Evolutionary conservation across 1,284 basidiomycete genomes (phyloP).

Genomic region (Trichosporon faecale): DNA sequence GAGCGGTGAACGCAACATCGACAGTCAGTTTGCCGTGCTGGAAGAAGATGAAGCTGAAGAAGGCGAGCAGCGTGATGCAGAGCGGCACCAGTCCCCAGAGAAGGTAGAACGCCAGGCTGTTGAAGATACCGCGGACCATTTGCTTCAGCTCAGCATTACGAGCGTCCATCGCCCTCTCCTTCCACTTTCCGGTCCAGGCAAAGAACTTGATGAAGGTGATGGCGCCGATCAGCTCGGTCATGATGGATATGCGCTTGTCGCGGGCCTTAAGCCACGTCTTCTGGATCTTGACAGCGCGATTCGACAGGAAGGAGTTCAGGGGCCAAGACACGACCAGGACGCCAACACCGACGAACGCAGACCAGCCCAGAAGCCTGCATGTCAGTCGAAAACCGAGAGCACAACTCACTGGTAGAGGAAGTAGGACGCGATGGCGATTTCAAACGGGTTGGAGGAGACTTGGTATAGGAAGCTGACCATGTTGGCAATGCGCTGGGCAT

Average conservation of each 20-base stretch:
- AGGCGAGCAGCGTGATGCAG: conserved; percentile 48
- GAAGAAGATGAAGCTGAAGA: conserved; percentile 48
- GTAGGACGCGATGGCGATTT: conserved; percentile 68
- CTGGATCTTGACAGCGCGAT: conserved; percentile 60
- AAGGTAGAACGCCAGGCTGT: conserved; percentile 36
- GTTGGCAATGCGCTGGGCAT: conserved; percentile 40
- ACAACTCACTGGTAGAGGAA: conserved; percentile 72
- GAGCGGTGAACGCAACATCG: conserved; percentile 51
- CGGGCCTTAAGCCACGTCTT: conserved; percentile 68
- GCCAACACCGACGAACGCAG: conserved; percentile 80
- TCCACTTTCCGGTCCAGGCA: conserved; percentile 52
- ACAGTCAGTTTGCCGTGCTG: conserved; percentile 51
- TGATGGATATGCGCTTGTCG: conserved; percentile 77
- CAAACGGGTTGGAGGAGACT: conserved; percentile 70
- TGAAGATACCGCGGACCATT: conserved; percentile 38
- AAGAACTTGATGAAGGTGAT: conserved; percentile 51
- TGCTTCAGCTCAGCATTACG: conserved; percentile 45
- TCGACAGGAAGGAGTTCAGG: conserved; percentile 46
- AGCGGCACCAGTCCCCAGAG: conserved; percentile 47
- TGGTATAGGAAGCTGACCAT: conserved; percentile 41
- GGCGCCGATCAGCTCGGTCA: conserved; percentile 79
- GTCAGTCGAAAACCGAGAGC: neutral
- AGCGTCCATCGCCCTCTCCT: conserved; percentile 43
- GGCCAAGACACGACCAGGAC: conserved; percentile 72
- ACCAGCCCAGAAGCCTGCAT: conserved; percentile 71